A percentile compares a stretch with the other conserved stretches of the same genome.
These are phyloP conservation scores for Excoecaria cochinchinensis DNA, from an alignment of 345 rosid genomes.

Conservation along the genomic window DNA sequence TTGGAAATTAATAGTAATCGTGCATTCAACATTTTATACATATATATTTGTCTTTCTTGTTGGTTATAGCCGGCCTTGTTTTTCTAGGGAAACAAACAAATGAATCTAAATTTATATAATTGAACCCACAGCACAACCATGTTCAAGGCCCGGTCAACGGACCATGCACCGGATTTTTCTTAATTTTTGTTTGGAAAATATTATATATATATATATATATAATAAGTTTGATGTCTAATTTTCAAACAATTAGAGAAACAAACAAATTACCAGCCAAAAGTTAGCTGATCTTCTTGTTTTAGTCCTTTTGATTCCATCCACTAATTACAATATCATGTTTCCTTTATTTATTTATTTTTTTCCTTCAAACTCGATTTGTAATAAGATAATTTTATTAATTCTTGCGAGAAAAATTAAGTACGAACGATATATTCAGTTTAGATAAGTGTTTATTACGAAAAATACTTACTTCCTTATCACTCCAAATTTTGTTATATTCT, in stretches of 20 bases:
- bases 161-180: conserved; percentile 4
- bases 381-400: not conserved
- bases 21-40: too few species aligned
- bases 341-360: too few species aligned
- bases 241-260: conserved; percentile 8
- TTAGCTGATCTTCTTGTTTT: not conserved
- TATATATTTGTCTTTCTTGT: conserved; percentile 12
- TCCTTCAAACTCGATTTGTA: not conserved
- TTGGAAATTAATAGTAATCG: not conserved
- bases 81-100: conserved; percentile 24
- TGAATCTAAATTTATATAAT: not conserved
- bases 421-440: too few species aligned
- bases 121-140: conserved; percentile 13
- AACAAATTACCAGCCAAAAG: conserved; percentile 15
- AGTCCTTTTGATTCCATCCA: too few species aligned
- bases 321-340: too few species aligned
- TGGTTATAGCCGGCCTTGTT: conserved; percentile 32
- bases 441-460: too few species aligned
- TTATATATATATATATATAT: too few species aligned
- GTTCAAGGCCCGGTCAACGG: conserved; percentile 31
- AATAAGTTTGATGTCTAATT: not conserved
- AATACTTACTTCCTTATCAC: too few species aligned
- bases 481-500: too few species aligned
- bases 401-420: too few species aligned
- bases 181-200: too few species aligned